Evolutionary conservation across 345 rosid species (phyloP).

Genomic region (Melaleuca alternifolia): DNA sequence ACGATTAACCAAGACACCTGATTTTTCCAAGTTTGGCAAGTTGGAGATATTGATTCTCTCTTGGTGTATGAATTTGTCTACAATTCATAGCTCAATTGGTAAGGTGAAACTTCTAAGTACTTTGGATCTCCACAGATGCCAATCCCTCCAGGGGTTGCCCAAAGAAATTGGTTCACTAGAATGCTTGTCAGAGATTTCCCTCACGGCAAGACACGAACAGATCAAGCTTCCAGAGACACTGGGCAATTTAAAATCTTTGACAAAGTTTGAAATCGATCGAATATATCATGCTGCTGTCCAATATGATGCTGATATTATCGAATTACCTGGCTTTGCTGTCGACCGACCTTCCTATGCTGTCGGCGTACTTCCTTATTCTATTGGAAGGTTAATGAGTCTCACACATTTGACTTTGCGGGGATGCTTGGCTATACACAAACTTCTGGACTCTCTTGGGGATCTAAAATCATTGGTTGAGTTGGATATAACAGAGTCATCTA

Average conservation of each 20-base stretch:
- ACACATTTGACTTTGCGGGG: not conserved
- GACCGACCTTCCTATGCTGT: rapidly evolving
- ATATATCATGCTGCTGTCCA: too few relatives aligned
- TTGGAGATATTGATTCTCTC: not conserved
- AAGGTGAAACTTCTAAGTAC: not conserved
- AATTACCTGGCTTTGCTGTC: too few relatives aligned
- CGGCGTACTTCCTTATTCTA: not conserved
- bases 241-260: not conserved
- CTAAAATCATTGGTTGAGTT: not conserved
- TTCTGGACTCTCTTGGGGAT: not conserved
- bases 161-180: not conserved
- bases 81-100: not conserved
- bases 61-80: not conserved
- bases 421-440: not conserved
- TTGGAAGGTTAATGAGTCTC: not conserved
- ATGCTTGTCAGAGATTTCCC: not conserved
- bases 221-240: not conserved
- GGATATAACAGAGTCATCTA: not conserved
- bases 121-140: not conserved
- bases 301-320: too few relatives aligned
- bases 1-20: not conserved
- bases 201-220: too few relatives aligned
- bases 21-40: not conserved
- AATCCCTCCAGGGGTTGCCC: not conserved
- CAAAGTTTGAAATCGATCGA: rapidly evolving